Conservation (phyloP, 306 rosid species). For the Rubus idaeus region DNA sequence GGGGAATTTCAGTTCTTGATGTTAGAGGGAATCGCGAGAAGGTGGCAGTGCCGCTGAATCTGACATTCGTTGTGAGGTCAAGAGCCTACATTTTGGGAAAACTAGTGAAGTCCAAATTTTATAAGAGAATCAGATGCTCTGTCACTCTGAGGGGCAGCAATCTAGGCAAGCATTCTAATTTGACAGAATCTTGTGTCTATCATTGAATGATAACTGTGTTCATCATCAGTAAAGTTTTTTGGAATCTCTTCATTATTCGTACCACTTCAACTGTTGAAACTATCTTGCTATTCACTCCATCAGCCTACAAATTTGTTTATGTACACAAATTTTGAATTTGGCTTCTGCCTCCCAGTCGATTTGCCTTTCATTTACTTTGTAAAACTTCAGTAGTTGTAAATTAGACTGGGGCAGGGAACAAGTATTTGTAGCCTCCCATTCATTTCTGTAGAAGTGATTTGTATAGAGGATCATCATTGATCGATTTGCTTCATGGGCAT, state of each 20-base stretch:
- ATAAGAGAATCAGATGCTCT: conserved; percentile 56
- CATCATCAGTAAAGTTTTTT: neutral
- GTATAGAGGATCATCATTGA: neutral
- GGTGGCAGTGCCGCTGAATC: conserved; percentile 60
- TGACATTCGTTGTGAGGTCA: conserved; percentile 74
- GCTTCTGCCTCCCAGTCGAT: conserved; percentile 4
- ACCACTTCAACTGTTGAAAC: neutral
- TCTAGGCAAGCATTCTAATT: conserved; percentile 59
- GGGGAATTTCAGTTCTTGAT: conserved; percentile 55
- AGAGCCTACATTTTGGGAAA: conserved; percentile 78
- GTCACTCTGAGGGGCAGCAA: conserved; percentile 58
- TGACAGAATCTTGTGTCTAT: conserved; percentile 60
- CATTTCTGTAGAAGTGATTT: neutral
- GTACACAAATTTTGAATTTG: neutral
- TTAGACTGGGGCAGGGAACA: neutral
- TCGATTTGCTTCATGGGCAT: neutral
- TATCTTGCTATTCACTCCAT: neutral
- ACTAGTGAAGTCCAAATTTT: conserved; percentile 76
- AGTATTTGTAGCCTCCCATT: neutral
- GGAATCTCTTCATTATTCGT: conserved; percentile 1
- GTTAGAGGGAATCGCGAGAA: conserved; percentile 28
- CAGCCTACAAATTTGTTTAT: neutral
- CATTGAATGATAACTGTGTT: conserved; percentile 23
- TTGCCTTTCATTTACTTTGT: neutral
- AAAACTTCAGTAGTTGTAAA: neutral